Conservation (phyloP, 2,329 filamentous ascomycete species). For the Trichoderma guizhouense region DNA sequence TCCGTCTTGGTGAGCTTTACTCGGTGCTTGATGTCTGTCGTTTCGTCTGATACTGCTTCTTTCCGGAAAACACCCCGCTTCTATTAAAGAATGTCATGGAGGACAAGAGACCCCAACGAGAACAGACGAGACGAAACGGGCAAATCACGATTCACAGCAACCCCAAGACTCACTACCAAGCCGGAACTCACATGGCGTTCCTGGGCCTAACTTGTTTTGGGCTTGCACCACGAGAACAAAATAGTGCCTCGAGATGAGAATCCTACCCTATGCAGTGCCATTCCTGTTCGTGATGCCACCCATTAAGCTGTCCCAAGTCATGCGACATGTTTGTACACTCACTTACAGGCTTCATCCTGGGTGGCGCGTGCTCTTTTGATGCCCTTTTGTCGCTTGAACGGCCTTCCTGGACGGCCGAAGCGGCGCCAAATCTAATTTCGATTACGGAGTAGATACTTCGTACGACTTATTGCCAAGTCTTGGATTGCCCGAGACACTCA, state of each 20-base stretch:
- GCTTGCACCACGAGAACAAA: conserved; percentile 6
- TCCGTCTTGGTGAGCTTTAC: neutral
- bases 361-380: neutral
- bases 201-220: neutral
- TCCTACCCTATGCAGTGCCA: neutral
- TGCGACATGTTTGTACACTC: neutral
- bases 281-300: neutral
- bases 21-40: neutral
- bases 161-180: neutral
- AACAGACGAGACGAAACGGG: neutral
- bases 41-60: neutral
- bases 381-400: neutral
- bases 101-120: neutral
- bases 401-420: neutral
- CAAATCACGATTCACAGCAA: neutral
- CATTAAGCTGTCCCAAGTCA: neutral
- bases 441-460: too few species aligned
- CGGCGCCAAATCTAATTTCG: neutral
- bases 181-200: neutral
- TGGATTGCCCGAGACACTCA: neutral
- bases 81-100: neutral
- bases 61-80: neutral
- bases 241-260: neutral
- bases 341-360: neutral
- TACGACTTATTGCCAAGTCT: neutral